A percentile compares a stretch with the other conserved stretches of the same genome.
Evolutionary conservation across 352 stramenopile species (phyloP).

Genomic region (Phytophthora ohioensis): DNA sequence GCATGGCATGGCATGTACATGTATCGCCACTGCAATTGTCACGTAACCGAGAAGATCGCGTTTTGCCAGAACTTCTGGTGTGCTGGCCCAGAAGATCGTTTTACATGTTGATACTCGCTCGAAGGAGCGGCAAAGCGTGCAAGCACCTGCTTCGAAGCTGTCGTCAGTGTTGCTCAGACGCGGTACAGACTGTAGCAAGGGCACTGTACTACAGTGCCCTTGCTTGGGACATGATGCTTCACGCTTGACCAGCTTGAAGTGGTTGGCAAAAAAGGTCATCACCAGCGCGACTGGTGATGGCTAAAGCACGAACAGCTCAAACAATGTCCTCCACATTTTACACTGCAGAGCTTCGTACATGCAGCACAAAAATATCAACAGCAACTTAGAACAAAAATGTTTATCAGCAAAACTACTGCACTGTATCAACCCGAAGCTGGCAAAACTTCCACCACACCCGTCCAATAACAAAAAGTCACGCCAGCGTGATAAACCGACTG

Average conservation of each 20-base stretch:
- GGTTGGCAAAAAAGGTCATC: slow-evolving; percentile 4
- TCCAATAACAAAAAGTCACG: too few species aligned
- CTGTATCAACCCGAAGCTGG: too few species aligned
- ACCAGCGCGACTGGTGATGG: background rate
- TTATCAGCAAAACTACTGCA: background rate
- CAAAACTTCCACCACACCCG: too few species aligned
- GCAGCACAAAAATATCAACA: too few species aligned
- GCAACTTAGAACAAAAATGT: too few species aligned
- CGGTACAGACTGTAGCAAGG: slow-evolving; percentile 4
- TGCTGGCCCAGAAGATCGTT: slow-evolving; percentile 1
- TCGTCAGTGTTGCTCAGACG: slow-evolving; percentile 18
- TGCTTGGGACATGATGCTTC: slow-evolving; percentile 16
- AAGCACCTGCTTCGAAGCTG: background rate
- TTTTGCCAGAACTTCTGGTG: slow-evolving; percentile 1
- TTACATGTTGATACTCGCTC: background rate
- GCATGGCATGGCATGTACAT: too few species aligned
- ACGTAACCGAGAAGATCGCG: slow-evolving; percentile 11
- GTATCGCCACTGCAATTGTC: background rate
- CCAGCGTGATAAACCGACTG: background rate
- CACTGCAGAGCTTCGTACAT: too few species aligned
- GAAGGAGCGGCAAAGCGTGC: background rate
- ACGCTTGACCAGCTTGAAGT: slow-evolving; percentile 25
- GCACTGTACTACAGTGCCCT: too few species aligned
- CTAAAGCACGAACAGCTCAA: slow-evolving; percentile 4
- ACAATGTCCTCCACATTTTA: too few species aligned